A percentile compares a stretch with the other conserved stretches of the same genome.
These are phyloP conservation scores for Macrolepiota albuminosa DNA, from an alignment of 768 basidiomycete genomes.

Conservation along the genomic window DNA sequence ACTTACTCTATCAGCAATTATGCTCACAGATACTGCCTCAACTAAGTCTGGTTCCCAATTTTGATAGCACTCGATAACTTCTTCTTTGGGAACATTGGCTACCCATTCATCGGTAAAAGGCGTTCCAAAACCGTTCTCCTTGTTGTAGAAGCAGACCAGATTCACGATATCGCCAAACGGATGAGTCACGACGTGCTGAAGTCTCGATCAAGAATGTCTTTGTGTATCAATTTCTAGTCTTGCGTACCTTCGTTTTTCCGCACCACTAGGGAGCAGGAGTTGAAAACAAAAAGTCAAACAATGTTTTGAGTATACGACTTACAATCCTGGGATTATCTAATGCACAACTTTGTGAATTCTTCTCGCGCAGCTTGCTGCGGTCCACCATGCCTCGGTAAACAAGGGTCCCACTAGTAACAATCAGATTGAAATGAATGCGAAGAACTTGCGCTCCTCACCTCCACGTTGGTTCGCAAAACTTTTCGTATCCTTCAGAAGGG, in stretches of 20 bases:
- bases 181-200: slow-evolving; percentile 22
- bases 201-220: neutral
- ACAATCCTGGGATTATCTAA: slow-evolving; percentile 8
- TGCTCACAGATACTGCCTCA: slow-evolving; percentile 2
- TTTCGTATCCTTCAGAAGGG: slow-evolving; percentile 1
- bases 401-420: slow-evolving; percentile 1
- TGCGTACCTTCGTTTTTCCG: slow-evolving; percentile 5
- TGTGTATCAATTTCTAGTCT: no score
- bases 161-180: slow-evolving; percentile 18
- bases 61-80: neutral
- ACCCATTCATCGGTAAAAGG: slow-evolving; percentile 17
- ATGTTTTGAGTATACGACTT: neutral
- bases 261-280: slow-evolving; percentile 2
- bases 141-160: slow-evolving; percentile 17
- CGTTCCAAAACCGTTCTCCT: slow-evolving; percentile 16
- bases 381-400: neutral
- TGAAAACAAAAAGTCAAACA: neutral
- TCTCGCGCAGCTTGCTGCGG: slow-evolving; percentile 3
- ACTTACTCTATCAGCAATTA: neutral
- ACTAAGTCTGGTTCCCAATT: slow-evolving; percentile 5
- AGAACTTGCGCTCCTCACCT: neutral
- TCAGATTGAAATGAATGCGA: neutral
- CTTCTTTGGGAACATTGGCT: slow-evolving; percentile 1
- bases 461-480: slow-evolving; percentile 4
- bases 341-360: neutral